Base-by-base conservation (phyloP, 306 rosid genomes). In the Quercus wislizeni region DNA sequence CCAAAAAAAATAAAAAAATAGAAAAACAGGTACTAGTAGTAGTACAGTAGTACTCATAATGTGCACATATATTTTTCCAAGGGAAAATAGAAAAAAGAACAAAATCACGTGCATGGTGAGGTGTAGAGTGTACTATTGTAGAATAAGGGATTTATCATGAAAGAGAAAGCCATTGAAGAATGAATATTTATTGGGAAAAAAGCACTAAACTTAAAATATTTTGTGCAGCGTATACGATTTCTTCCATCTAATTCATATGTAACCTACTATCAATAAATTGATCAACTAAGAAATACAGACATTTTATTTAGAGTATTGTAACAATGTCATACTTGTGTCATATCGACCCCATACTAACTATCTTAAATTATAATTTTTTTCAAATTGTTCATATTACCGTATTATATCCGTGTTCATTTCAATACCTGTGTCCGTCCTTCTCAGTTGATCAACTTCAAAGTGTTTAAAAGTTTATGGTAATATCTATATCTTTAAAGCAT, bases 311-410 rank as follows among this genome's bases (percentile, higher is more conserved):
- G 0, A 1, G 0, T 38, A 6, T 38, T 1, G 1, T 38, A 38
- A 38, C 0, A 0, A 6, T 38, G 0, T 38, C 2, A 38, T 38
- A 1, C 0, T 38, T 6, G 43, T 38, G 9, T 2, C 0, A 38
- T 38, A 38, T 0, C 0, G 0, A 0, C 8, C 0, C 0, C 0
- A 2, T 38, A 7, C 0, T 38, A 38, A 0, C 0, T 0, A 38
- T 38, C 0, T 7, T 7, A 7, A 7, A 7, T 38, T 38, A 7
- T 38, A 38, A 38, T 38, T 38, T 38, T 38, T 38, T 38, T 7
- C 0, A 38, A 38, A 38, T 38, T 38, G 0, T 0, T 7, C 11
- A 7, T 38, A 7, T 38, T 38, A 38, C 11, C 0, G 0, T 38
- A 38, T 38, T 7, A 38, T 7, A 38, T 7, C 0, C 0, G 3